These are phyloP conservation scores for Chlorokybus atmophyticus DNA, from an alignment of 139 green algal genomes.

Conservation along the genomic window DNA sequence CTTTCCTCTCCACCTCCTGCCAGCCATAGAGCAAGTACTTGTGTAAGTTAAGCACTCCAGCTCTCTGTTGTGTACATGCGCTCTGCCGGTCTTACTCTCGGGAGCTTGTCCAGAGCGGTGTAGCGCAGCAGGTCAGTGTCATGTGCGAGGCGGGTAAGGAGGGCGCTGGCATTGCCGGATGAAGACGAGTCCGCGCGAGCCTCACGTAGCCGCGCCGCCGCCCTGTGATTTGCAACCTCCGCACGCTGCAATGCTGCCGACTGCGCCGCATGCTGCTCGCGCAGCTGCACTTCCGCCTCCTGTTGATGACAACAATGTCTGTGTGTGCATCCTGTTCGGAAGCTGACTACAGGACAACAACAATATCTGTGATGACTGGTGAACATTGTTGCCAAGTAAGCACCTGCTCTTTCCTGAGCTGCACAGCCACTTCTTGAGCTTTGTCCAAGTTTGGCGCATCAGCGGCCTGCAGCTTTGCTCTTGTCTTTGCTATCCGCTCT, in stretches of 20 bases:
- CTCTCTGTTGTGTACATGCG: no score
- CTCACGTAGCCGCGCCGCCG: background rate
- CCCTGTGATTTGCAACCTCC: background rate
- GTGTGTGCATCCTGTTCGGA: no score
- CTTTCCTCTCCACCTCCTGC: constrained; percentile 2
- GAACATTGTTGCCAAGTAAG: no score
- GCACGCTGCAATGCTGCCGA: background rate
- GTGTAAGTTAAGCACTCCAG: no score
- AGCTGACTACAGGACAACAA: no score
- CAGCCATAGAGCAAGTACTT: no score
- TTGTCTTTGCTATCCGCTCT: background rate
- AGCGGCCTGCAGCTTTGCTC: background rate
- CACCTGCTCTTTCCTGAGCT: constrained; percentile 10
- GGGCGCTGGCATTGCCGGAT: background rate
- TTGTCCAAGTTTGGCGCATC: constrained; percentile 1
- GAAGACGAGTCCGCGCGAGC: background rate
- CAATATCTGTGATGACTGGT: no score
- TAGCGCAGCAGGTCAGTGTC: constrained; percentile 9
- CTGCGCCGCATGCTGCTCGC: background rate
- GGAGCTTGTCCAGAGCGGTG: constrained; percentile 9
- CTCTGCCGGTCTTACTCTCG: no score
- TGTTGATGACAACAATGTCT: no score
- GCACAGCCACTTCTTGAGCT: background rate
- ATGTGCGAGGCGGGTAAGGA: constrained; percentile 10
- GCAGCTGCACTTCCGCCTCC: background rate